Evolutionary conservation across 495 filamentous ascomycete species (phyloP), one percentile per base, ranked within the genome.

Genomic region (Daldinia childiae): DNA sequence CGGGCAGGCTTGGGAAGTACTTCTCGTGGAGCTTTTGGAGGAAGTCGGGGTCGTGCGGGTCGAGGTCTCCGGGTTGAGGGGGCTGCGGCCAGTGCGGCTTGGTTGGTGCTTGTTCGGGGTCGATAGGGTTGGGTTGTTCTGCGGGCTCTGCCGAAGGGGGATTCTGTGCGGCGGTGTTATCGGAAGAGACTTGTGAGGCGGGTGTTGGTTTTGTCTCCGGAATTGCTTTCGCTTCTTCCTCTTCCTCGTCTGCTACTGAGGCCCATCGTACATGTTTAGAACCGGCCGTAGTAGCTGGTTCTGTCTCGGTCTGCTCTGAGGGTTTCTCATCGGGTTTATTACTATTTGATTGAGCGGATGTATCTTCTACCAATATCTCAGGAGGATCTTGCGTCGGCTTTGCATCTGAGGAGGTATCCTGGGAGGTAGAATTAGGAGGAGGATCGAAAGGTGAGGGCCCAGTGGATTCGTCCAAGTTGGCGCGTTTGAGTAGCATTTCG

Each of bases 1-100:
- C 85, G 14, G 95, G 86, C 3, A 97, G 90, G 64, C 87, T 83
- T 19, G 95, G 95, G 84, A 97, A 99, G 86, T 95, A 99, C 79
- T 95, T 97, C 1, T 87, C 78, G 84, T 97, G 94, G 9, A 99
- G 88, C 64, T 91, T 88, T 24, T 84, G 78, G 56, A 97, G 90
- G 83, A 99, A 98, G 71, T 91, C 86, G 0, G 93, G 89, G 56
- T 91, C 91, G 21, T 85, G 82, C 0, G 94, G 95, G 79, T 99
- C 93, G 60, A 97, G 91, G 38, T 91, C 88, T 27, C 91, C 91
- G 58, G 79, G 72, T 19, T 72, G 48, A 6, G 78, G 74, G 0
- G 69, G 74, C 6, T 68, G 71, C 0, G 83, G 83, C 76, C 82
- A 84, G 79, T 67, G 76, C 8, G 79, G 77, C 61, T 72, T 77